Base-by-base conservation (phyloP, 371 early-diverging fungal species). In the Ecytonucleospora hepatopenaei region DNA sequence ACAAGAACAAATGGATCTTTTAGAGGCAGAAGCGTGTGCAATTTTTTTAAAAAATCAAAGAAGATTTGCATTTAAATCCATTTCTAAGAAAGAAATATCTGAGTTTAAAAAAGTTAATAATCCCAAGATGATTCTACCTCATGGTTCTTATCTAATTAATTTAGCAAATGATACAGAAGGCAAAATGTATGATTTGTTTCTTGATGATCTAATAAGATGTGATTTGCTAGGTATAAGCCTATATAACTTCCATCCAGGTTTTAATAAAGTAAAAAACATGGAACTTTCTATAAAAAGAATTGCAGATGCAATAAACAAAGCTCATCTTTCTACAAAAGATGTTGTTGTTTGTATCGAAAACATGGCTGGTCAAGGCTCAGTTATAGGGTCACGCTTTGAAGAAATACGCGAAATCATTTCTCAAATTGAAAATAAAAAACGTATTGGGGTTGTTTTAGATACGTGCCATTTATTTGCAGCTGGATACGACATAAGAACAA, bases 161-260 rank as follows among this genome's bases (percentile, higher is more conserved):
- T 62, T 86, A 12, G 85, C 81, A 0, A 83, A 82, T 72, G 83
- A 83, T 61, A 54, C 62, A 23, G 81, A 76, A 17, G 73, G 74
- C 34, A 80, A 78, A 68, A 68, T 74, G 3, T 80, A 78, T 57
- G 56, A 73, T 15, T 76, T 68, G 46, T 79, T 85, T 57, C 33
- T 83, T 19, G 85, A 86, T 63, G 86, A 86, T 60, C 65, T 86
- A 33, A 71, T 72, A 40, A 62, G 85, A 62, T 85, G 84, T 62
- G 77, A 82, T 16, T 46, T 58, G 19, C 74, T 86, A 17, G 84
- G 83, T 0, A 81, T 86, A 30, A 66, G 64, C 49, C 57, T 78
- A 19, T 84, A 84, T 67, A 85, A 85, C 59, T 79, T 86, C 62
- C 86, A 86, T 67, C 84, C 84, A n/a, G 84, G 84, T 15, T 82